Base-by-base conservation (phyloP, 768 basidiomycete species). In the Podaxis sp. region DNA sequence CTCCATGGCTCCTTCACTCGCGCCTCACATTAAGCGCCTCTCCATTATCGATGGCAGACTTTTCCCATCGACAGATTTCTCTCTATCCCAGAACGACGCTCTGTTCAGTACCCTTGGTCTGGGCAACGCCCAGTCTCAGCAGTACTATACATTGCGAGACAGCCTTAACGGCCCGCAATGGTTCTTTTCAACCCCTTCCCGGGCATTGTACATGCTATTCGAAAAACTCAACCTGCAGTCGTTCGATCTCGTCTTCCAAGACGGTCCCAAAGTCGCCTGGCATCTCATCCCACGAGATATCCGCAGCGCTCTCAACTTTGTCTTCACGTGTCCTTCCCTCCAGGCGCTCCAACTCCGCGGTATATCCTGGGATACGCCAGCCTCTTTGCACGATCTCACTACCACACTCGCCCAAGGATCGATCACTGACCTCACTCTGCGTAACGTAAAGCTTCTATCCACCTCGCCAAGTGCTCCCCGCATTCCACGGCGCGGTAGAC, bases 31-130 rank as follows among this genome's bases (percentile, higher is more conserved):
- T 13, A 54, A 36, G 17, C 60, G 60, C 3, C n/a, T 61, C 27
- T 55, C 60, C 41, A 47, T 61, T 43, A 38, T 61, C n/a, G 60
- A 61, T 19, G 60, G 60, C 5, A 47, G 40, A 3, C 60, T 61
- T 41, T 61, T 61, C 41, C 60, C 60, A 29, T 47, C 8, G 4
- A 8, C 29, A 7, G 33, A 33, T 22, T 13, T 36, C 9, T 36
- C 43, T 15, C 9, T 4, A 6, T 55, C 22, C 19, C 54, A 38
- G 19, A 19, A 37, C 17, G 54, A 55, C 22, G 3, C 54, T 13
- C 37, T 55, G n/a, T 19, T 47, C 57, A n/a, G 2, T 29, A 27
- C 22, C 7, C 46, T 58, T 17, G 46, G 46, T 19, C 19, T 36
- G 15, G 29, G 11, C 13, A 22, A 36, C 27, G 2, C 29, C 46